Evolutionary conservation across 805 yeast genomes (phyloP).

Genomic region (Clavispora fructus): DNA sequence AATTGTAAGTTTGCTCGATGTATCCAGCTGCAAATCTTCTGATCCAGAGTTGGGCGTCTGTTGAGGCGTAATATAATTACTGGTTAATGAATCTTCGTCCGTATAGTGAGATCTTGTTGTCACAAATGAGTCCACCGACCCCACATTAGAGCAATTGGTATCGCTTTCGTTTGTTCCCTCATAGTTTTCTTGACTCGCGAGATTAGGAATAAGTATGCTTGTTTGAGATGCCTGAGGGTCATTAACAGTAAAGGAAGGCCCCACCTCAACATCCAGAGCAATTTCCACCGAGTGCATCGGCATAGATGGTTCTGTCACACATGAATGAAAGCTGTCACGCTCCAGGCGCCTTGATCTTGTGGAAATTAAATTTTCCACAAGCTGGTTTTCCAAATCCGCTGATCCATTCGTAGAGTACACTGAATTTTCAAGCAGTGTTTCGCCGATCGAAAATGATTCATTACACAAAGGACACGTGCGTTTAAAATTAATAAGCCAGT

Average conservation of each 20-base stretch:
- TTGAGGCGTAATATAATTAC: neutral
- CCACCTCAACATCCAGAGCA: neutral
- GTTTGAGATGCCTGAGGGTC: neutral
- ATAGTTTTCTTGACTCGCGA: neutral
- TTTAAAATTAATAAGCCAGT: slow-evolving; percentile 53
- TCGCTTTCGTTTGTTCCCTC: neutral
- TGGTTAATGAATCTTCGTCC: neutral
- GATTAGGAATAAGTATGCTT: neutral
- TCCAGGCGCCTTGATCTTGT: neutral
- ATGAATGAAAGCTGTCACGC: slow-evolving; percentile 6
- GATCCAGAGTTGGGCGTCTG: neutral
- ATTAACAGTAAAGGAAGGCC: neutral
- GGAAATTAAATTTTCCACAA: neutral
- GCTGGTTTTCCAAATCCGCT: slow-evolving; percentile 6
- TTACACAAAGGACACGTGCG: slow-evolving; percentile 60
- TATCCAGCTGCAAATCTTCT: neutral
- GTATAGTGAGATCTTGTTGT: neutral
- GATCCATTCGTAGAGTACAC: slow-evolving; percentile 3
- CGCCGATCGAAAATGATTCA: slow-evolving; percentile 4
- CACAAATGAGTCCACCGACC: neutral
- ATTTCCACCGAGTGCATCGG: neutral
- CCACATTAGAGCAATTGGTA: neutral
- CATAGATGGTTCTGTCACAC: neutral
- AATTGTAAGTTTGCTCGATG: neutral
- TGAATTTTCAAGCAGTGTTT: neutral